phyloP scores from a whole-genome alignment of 495 filamentous ascomycete species.

The Cudoniella acicularis region DNA sequence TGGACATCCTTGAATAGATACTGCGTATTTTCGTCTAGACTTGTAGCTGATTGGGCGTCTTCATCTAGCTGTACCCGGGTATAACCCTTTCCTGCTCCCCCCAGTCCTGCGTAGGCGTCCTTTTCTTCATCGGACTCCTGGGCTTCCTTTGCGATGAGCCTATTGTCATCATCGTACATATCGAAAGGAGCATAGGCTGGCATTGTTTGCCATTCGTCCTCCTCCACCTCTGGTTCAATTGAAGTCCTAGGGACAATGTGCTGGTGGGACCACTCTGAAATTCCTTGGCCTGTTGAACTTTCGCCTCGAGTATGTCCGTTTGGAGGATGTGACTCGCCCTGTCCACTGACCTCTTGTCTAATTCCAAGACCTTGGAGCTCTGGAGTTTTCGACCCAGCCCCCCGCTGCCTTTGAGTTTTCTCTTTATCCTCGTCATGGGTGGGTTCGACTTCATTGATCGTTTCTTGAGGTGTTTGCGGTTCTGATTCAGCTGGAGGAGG shows the following conservation, averaged over 20 bases:
- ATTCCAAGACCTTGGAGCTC: slow-evolving; percentile 4
- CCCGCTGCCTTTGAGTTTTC: neutral
- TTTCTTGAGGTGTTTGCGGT: slow-evolving; percentile 12
- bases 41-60: slow-evolving; percentile 87
- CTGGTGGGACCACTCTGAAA: slow-evolving; percentile 93
- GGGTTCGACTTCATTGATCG: slow-evolving; percentile 7
- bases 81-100: slow-evolving; percentile 91
- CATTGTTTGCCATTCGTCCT: slow-evolving; percentile 86
- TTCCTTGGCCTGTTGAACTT: slow-evolving; percentile 24
- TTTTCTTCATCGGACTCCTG: slow-evolving; percentile 66
- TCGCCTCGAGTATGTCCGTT: slow-evolving; percentile 17
- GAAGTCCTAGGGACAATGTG: slow-evolving; percentile 58
- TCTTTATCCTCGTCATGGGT: slow-evolving; percentile 12
- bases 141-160: slow-evolving; percentile 75
- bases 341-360: neutral
- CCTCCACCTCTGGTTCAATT: slow-evolving; percentile 48
- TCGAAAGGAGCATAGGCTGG: slow-evolving; percentile 88
- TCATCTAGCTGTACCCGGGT: slow-evolving; percentile 91
- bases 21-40: slow-evolving; percentile 94
- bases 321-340: neutral
- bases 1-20: slow-evolving; percentile 80
- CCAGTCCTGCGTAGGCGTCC: slow-evolving; percentile 68
- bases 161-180: slow-evolving; percentile 91
- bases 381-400: neutral
- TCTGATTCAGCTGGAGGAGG: slow-evolving; percentile 1